Base-by-base conservation (phyloP, 164 flowering plant genomes). In the Magnolia changhungtana region DNA sequence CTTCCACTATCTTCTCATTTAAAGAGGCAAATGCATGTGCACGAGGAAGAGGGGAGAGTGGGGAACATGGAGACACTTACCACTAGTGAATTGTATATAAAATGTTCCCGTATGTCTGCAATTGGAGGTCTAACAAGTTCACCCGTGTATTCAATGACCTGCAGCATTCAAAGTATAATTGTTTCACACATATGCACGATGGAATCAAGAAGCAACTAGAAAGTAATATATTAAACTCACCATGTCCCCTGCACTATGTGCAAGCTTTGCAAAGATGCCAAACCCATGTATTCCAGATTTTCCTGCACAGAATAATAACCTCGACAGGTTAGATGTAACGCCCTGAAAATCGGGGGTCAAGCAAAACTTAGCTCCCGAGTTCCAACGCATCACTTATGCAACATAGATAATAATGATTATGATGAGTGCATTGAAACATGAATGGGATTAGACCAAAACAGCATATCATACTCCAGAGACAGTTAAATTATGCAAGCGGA, bases 241-340 rank as follows among this genome's bases (percentile, higher is more conserved):
- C 99, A 96, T 96, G 84, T 96, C 99, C 61, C 99, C 98, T 2
- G 97, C 97, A 82, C 80, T 88, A 80, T 92, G 97, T 64, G 91
- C 91, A 72, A 77, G 91, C 83, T 92, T 96, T 24, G 99, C 85
- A 82, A 96, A 96, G 75, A 96, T 89, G 66, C 99, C 99, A 85
- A 90, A 94, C 72, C 99, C 98, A 85, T 96, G 99, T 79, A 96
- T 96, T 75, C 91, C 85, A 37, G 99, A 96, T 86, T 96, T 96
- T 50, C 99, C 99, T 95, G 76, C 13, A 80, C 50, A 29, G 29
- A 37, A 37, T 37, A 37, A 37, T 37, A 5, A 37, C 45, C 45
- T 37, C 6, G 45, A 37, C 7, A 5, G 45, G 45, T 37, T 37
- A n/a, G n/a, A n/a, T n/a, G n/a, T n/a, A n/a, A n/a, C n/a, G n/a